Evolutionary conservation across 2,329 filamentous ascomycete species (phyloP).

Genomic region (Aspergillus calidoustus): DNA sequence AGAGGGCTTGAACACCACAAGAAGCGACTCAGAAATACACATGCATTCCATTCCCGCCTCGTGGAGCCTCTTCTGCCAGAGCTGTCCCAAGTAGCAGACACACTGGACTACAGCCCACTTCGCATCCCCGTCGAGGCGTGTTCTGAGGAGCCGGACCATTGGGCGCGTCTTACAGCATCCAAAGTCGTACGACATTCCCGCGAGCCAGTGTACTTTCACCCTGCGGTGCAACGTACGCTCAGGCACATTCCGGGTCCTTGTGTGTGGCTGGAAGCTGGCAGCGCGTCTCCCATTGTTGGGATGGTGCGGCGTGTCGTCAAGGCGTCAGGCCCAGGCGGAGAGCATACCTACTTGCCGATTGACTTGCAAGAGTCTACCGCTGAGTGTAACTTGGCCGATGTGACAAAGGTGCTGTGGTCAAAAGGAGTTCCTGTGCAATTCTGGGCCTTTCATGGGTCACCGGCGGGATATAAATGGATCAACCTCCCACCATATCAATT

Average conservation of each 20-base stretch:
- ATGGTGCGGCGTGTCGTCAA: background rate
- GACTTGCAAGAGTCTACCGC: background rate
- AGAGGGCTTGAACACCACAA: background rate
- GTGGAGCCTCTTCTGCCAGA: background rate
- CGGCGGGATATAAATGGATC: background rate
- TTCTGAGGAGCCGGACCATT: background rate
- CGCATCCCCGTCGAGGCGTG: background rate
- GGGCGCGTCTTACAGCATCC: background rate
- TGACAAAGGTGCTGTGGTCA: background rate
- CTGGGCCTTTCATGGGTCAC: conserved; percentile 1
- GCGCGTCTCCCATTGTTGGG: background rate
- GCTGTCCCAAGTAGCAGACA: background rate
- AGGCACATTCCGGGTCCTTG: background rate
- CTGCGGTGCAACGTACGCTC: background rate
- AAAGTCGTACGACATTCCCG: background rate
- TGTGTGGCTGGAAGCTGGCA: background rate
- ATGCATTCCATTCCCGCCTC: conserved; percentile 5
- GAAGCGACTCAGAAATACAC: background rate
- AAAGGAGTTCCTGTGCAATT: background rate
- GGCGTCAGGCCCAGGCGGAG: background rate
- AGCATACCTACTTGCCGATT: background rate
- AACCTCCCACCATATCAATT: conserved; percentile 7
- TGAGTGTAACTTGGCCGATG: background rate
- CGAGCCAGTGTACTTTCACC: conserved; percentile 1
- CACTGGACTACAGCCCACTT: background rate